Evolutionary conservation across 78 protist genomes (phyloP).

Genomic region (Polysphondylium violaceum): DNA sequence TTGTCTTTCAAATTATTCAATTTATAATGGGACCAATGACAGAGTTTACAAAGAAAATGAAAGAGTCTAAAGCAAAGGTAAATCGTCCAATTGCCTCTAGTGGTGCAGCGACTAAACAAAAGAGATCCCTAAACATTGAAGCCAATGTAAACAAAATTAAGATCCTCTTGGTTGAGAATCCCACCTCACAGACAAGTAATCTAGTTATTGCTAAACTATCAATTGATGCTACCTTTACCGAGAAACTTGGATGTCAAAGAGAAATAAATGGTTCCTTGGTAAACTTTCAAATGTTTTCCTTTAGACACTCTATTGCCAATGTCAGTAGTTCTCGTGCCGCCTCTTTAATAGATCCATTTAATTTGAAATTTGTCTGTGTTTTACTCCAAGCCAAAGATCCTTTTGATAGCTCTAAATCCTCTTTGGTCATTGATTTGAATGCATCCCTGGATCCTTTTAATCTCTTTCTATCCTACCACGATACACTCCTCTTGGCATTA

Average conservation of each 20-base stretch:
- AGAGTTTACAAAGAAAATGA: background rate
- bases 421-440: constrained; percentile 8
- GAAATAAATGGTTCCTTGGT: background rate
- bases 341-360: constrained; percentile 57
- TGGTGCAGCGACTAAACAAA: background rate
- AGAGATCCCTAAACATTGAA: constrained; percentile 1
- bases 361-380: constrained; percentile 7
- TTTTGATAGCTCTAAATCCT: background rate
- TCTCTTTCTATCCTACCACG: constrained; percentile 62
- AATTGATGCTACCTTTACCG: background rate
- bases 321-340: constrained; percentile 42
- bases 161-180: constrained; percentile 53
- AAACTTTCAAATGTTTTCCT: constrained; percentile 44
- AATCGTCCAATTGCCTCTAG: background rate
- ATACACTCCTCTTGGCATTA: constrained; percentile 27
- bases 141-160: constrained; percentile 36
- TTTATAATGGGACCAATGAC: constrained; percentile 31
- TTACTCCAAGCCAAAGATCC: constrained; percentile 15
- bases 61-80: background rate
- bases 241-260: constrained; percentile 20
- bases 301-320: constrained; percentile 44
- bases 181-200: constrained; percentile 4
- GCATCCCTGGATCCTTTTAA: constrained; percentile 30
- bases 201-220: constrained; percentile 46
- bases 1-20: constrained; percentile 19